Percentiles rank a stretch among this genome's conserved stretches.
Evolutionary conservation across 129 eudicot species (phyloP).

Genomic region (sunflower (Helianthus annuus)): DNA sequence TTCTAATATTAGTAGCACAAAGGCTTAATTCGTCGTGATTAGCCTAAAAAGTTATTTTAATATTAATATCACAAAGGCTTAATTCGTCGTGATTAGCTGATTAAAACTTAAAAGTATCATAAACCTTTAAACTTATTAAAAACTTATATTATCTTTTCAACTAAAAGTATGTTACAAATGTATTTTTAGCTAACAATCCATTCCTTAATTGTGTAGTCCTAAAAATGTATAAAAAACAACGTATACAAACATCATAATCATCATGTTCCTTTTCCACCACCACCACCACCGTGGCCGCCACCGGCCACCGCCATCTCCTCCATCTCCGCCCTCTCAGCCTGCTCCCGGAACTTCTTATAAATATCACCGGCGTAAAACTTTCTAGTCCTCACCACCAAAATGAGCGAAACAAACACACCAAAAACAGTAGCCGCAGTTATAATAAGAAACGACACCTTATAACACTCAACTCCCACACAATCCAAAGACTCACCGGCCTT

Average conservation of each 20-base stretch:
- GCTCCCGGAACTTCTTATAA: conserved; percentile 70
- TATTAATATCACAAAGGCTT: too few species aligned
- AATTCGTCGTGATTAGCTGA: too few species aligned
- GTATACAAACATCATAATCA: conserved; percentile 2
- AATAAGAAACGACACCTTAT: conserved; percentile 62
- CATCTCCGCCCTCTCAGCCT: conserved; percentile 45
- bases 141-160: background rate
- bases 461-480: conserved; percentile 68
- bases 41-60: too few species aligned
- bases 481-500: conserved; percentile 50
- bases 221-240: background rate
- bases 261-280: conserved; percentile 5
- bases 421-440: conserved; percentile 57
- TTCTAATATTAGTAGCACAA: too few species aligned
- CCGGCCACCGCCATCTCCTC: conserved; percentile 44
- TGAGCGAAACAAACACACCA: conserved; percentile 59
- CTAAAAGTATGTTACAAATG: background rate
- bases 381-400: conserved; percentile 72
- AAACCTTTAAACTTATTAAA: too few species aligned
- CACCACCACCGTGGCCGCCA: background rate
- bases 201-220: background rate
- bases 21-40: too few species aligned
- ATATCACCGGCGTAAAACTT: conserved; percentile 80
- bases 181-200: background rate
- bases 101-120: too few species aligned